Percentiles rank a stretch among this genome's conserved stretches.
phyloP scores from a whole-genome alignment of 306 rosid species.

The Dryas drummondii region DNA sequence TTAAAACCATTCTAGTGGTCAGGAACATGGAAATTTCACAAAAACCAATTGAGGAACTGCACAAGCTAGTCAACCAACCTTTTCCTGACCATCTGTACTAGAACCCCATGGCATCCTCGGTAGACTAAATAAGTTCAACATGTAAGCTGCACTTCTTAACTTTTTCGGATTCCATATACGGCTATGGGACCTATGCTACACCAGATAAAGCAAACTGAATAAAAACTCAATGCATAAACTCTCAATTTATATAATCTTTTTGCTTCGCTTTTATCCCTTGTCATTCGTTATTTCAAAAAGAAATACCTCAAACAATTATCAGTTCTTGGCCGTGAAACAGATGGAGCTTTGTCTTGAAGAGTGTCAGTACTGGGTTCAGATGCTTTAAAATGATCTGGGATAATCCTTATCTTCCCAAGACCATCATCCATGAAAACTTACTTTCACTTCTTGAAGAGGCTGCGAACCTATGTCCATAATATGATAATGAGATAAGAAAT shows the following conservation, averaged over 20 bases:
- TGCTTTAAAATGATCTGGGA: slow-evolving; percentile 70
- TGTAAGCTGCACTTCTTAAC: slow-evolving; percentile 46
- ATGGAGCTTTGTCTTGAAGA: slow-evolving; percentile 36
- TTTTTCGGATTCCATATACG: slow-evolving; percentile 44
- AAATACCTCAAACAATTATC: slow-evolving; percentile 47
- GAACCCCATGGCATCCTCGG: slow-evolving; percentile 62
- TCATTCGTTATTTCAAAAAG: slow-evolving; percentile 11
- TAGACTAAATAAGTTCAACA: slow-evolving; percentile 65
- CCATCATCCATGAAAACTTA: slow-evolving; percentile 72
- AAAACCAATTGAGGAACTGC: slow-evolving; percentile 10
- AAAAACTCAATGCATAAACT: slow-evolving; percentile 21
- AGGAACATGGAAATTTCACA: slow-evolving; percentile 22
- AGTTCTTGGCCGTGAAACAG: slow-evolving; percentile 35
- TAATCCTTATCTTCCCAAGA: slow-evolving; percentile 59
- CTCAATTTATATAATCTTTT: slow-evolving; percentile 8
- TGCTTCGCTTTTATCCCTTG: slow-evolving; percentile 13
- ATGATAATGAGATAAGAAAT: not conserved
- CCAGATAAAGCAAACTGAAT: slow-evolving; percentile 33
- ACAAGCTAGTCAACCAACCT: slow-evolving; percentile 43
- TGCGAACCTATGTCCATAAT: slow-evolving; percentile 8
- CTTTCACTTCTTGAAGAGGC: slow-evolving; percentile 18
- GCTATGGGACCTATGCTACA: slow-evolving; percentile 42
- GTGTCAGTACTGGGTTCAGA: slow-evolving; percentile 48
- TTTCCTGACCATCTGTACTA: slow-evolving; percentile 48
- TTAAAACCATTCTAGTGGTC: slow-evolving; percentile 19